Base-by-base conservation (phyloP, 352 stramenopile genomes). In the Globisporangium abappressorium region DNA sequence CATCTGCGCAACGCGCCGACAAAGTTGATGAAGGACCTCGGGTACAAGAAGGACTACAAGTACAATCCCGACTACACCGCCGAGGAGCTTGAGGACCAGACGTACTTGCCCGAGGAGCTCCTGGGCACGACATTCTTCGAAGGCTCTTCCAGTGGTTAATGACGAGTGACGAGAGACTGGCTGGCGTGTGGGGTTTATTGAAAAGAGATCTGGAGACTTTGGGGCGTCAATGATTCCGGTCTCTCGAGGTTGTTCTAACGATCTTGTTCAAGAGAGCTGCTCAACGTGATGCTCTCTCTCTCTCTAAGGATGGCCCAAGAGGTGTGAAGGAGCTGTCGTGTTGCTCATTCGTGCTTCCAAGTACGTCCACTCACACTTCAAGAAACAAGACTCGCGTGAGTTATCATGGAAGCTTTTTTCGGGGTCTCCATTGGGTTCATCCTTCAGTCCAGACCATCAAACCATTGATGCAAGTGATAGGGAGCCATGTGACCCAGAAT, bases 1-100 rank as follows among this genome's bases (percentile, higher is more conserved):
- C 89, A 95, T 54, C 68, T 95, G 8, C 81, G 89, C 26, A 97
- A 95, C 55, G 87, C 89, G 5, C 88, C 87, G 0, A 96, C 88
- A 15, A 78, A 77, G 51, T 76, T 93, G 22, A 95, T 95, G 88
- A 76, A 87, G 43, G 65, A 87, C n/a, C 43, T 93, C 11, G 87
- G 85, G 1, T 96, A 92, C 58, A 84, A 79, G 18, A 81, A 91
- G 43, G 84, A 84, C 18, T 96, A 96, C 68, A 82, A 88, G 65
- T 96, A 96, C 70, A 96, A 96, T 47, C 87, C 87, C 3, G 70
- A 91, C 67, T 90, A 83, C 62, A 81, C 79, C 2, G 70, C 74
- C 0, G 78, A 92, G 33, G 85, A 93, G 60, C 69, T 85, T 0
- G 84, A 84, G 49, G 75, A 94, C 62, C 89, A 97, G 64, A 94